These are phyloP conservation scores for Neophaeococcomyces mojaviensis DNA, from an alignment of 2,329 filamentous ascomycete species.

Conservation along the genomic window DNA sequence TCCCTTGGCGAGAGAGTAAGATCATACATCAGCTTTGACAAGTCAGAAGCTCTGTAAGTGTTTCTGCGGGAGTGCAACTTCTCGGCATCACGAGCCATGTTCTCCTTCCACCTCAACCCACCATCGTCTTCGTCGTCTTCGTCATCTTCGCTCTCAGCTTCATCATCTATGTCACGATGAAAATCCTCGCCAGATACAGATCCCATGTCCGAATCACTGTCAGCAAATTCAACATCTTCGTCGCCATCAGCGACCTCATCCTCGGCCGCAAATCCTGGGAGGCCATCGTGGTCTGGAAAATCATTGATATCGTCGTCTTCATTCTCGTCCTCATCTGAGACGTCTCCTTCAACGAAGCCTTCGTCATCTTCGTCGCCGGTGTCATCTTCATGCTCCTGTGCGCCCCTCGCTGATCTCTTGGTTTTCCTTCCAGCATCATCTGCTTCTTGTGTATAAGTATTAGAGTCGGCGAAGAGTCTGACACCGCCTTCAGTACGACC, in stretches of 20 bases:
- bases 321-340: slow-evolving; percentile 41
- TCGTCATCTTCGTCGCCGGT: slow-evolving; percentile 54
- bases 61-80: slow-evolving; percentile 62
- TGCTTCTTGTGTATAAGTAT: slow-evolving; percentile 46
- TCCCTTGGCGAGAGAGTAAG: slow-evolving; percentile 66
- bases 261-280: slow-evolving; percentile 31
- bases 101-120: slow-evolving; percentile 77
- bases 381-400: slow-evolving; percentile 45
- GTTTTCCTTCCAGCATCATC: slow-evolving; percentile 52
- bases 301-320: slow-evolving; percentile 39
- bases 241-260: slow-evolving; percentile 50
- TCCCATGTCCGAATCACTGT: slow-evolving; percentile 93
- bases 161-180: slow-evolving; percentile 44
- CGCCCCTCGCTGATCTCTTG: slow-evolving; percentile 43
- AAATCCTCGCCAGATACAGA: slow-evolving; percentile 62
- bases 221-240: slow-evolving; percentile 80
- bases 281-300: slow-evolving; percentile 37
- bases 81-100: slow-evolving; percentile 68
- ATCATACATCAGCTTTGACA: slow-evolving; percentile 86
- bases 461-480: slow-evolving; percentile 73
- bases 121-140: slow-evolving; percentile 64
- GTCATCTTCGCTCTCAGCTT: slow-evolving; percentile 45
- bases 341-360: slow-evolving; percentile 37
- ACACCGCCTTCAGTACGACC: slow-evolving; percentile 77
- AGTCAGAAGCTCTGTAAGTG: slow-evolving; percentile 69